Evolutionary conservation across 768 basidiomycete species (phyloP).

Genomic region (Pleurotus ostreatus): DNA sequence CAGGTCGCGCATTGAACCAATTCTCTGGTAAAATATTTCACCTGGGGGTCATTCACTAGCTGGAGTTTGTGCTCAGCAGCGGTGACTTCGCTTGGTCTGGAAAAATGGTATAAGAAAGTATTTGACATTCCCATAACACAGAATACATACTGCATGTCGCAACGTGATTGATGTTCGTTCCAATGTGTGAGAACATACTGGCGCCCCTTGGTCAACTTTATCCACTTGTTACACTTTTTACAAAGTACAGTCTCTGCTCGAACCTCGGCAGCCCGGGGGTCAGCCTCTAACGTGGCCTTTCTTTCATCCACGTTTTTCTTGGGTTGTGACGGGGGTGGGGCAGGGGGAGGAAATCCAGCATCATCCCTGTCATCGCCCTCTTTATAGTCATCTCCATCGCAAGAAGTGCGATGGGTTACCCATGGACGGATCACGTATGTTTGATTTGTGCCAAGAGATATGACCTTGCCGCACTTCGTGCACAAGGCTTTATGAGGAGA

Average conservation of each 20-base stretch:
- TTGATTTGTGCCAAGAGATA: conserved; percentile 49
- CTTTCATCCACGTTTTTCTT: conserved; percentile 39
- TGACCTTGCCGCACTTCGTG: conserved; percentile 50
- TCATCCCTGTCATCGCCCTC: conserved; percentile 16
- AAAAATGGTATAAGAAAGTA: not conserved
- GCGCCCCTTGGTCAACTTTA: conserved; percentile 39
- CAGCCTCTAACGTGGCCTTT: conserved; percentile 47
- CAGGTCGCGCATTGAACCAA: conserved; percentile 53
- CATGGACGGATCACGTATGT: conserved; percentile 59
- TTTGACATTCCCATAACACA: conserved; percentile 9
- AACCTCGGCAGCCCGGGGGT: conserved; percentile 47
- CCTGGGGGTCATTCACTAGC: conserved; percentile 64
- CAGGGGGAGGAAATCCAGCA: conserved; percentile 23
- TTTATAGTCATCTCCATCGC: conserved; percentile 38
- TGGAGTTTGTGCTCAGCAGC: conserved; percentile 57
- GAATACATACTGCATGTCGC: conserved; percentile 38
- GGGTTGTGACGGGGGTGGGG: conserved; percentile 9
- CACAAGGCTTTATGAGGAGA: conserved; percentile 60
- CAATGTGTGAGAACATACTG: conserved; percentile 49
- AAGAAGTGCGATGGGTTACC: conserved; percentile 54
- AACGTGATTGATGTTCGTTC: conserved; percentile 46
- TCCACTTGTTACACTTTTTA: conserved; percentile 60
- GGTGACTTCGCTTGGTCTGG: conserved; percentile 55
- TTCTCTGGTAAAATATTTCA: conserved; percentile 39
- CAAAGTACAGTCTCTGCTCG: conserved; percentile 53